Evolutionary conservation across 1,139 yeast genomes (phyloP).

Genomic region (Blastobotrys indianensis): DNA sequence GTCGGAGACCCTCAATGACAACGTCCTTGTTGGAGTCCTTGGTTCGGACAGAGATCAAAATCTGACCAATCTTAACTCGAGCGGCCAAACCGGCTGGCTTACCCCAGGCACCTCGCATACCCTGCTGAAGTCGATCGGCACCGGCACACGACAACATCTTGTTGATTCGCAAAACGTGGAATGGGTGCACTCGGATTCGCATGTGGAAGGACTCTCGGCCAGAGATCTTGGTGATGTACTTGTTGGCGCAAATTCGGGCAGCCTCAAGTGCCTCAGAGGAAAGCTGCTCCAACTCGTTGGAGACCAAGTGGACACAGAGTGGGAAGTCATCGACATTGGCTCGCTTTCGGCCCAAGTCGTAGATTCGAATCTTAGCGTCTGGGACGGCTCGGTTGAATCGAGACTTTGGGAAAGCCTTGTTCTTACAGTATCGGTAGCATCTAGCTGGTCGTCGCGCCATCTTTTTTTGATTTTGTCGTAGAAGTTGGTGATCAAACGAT

Average conservation of each 20-base stretch:
- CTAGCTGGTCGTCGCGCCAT: slow-evolving; percentile 99
- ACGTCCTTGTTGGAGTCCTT: slow-evolving; percentile 96
- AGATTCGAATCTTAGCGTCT: slow-evolving; percentile 98
- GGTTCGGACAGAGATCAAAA: slow-evolving; percentile 97
- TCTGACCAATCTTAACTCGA: slow-evolving; percentile 98
- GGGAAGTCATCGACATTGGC: slow-evolving; percentile 99
- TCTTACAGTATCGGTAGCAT: slow-evolving; percentile 99
- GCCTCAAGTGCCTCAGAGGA: slow-evolving; percentile 99
- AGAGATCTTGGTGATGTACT: slow-evolving; percentile 93
- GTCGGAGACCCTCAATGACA: slow-evolving; percentile 98
- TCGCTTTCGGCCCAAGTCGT: slow-evolving; percentile 99
- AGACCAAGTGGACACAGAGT: slow-evolving; percentile 97
- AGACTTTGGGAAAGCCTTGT: slow-evolving; percentile 99
- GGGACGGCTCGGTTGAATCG: slow-evolving; percentile 99
- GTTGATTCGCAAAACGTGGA: slow-evolving; percentile 99
- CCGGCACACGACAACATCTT: slow-evolving; percentile 99
- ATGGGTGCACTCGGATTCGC: slow-evolving; percentile 99
- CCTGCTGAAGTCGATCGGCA: slow-evolving; percentile 99
- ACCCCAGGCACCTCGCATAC: slow-evolving; percentile 99
- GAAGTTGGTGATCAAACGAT: not conserved
- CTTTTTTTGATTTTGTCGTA: slow-evolving; percentile 39
- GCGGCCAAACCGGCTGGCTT: slow-evolving; percentile 99
- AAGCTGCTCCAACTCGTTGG: slow-evolving; percentile 98
- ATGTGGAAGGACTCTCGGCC: slow-evolving; percentile 99
- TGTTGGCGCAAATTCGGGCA: slow-evolving; percentile 99